A percentile compares a stretch with the other conserved stretches of the same genome.
Evolutionary conservation across 148 eudicot species (phyloP).

Genomic region (Heliosperma pusillum): DNA sequence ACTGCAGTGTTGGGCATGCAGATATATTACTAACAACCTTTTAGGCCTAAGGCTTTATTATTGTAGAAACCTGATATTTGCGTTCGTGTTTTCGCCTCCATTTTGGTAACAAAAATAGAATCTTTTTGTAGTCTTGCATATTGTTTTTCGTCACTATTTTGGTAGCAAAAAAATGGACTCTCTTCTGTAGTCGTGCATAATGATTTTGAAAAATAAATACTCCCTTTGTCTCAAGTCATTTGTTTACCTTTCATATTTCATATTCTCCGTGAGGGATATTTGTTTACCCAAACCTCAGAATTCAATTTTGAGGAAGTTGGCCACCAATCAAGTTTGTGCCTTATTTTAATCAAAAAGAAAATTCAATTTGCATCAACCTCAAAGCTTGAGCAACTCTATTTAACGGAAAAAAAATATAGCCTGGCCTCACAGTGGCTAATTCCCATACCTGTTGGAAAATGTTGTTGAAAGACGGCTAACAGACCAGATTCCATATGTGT

Average conservation of each 20-base stretch:
- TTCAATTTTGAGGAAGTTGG: not conserved
- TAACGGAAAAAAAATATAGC: not conserved
- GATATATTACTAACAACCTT: not conserved
- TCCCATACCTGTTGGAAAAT: conserved; percentile 44
- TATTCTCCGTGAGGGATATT: too few species aligned
- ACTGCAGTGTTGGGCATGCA: not conserved
- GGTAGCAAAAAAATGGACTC: not conserved
- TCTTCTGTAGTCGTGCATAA: not conserved
- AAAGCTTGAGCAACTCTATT: not conserved
- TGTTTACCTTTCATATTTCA: too few species aligned
- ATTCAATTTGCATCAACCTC: not conserved
- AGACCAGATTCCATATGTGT: conserved; percentile 51
- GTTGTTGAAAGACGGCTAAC: conserved; percentile 51
- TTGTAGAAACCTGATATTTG: not conserved
- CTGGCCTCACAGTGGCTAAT: not conserved
- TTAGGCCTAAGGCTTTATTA: not conserved
- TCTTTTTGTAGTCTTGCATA: not conserved
- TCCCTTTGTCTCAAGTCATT: too few species aligned
- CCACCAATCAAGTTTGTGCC: not conserved
- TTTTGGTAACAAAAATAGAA: not conserved
- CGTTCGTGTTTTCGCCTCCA: too few species aligned
- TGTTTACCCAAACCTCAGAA: not conserved
- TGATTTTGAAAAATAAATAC: not conserved
- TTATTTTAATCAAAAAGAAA: not conserved
- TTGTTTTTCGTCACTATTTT: not conserved